phyloP scores from a whole-genome alignment of 345 rosid species.

The Pseudoturritis turrita region DNA sequence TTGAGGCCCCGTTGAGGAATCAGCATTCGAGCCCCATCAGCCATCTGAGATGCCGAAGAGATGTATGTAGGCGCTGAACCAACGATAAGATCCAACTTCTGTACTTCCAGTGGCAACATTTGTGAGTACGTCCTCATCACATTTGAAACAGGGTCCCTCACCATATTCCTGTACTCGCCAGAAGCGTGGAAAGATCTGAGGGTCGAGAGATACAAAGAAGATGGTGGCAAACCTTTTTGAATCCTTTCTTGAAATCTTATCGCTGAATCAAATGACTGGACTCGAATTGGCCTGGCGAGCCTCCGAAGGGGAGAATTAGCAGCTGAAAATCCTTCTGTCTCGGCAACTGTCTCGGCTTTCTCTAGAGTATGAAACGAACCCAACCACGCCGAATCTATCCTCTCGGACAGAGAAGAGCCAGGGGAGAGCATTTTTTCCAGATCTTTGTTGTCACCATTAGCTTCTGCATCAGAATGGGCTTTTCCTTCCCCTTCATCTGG shows the following conservation, averaged over 20 bases:
- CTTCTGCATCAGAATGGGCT: slow-evolving; percentile 41
- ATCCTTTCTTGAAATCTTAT: slow-evolving; percentile 61
- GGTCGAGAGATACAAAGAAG: slow-evolving; percentile 55
- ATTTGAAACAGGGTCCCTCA: slow-evolving; percentile 73
- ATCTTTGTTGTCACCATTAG: slow-evolving; percentile 19
- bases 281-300: slow-evolving; percentile 52
- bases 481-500: slow-evolving; percentile 30
- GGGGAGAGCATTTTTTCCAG: slow-evolving; percentile 35
- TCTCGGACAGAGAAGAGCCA: slow-evolving; percentile 67
- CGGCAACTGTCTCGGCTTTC: slow-evolving; percentile 34
- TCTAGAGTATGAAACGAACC: slow-evolving; percentile 54
- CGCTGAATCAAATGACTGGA: slow-evolving; percentile 87
- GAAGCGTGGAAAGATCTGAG: slow-evolving; percentile 83
- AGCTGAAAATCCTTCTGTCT: slow-evolving; percentile 37
- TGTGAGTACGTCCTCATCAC: slow-evolving; percentile 57
- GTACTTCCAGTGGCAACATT: slow-evolving; percentile 58
- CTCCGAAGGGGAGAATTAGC: slow-evolving; percentile 43
- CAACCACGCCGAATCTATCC: slow-evolving; percentile 98
- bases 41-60: slow-evolving; percentile 57
- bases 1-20: slow-evolving; percentile 51
- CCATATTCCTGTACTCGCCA: slow-evolving; percentile 75
- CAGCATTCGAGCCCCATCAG: slow-evolving; percentile 77
- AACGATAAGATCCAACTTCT: slow-evolving; percentile 50
- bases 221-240: slow-evolving; percentile 52
- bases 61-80: slow-evolving; percentile 49